These are phyloP conservation scores for Trichoderma koningii DNA, from an alignment of 2,329 filamentous ascomycete genomes.

Conservation along the genomic window DNA sequence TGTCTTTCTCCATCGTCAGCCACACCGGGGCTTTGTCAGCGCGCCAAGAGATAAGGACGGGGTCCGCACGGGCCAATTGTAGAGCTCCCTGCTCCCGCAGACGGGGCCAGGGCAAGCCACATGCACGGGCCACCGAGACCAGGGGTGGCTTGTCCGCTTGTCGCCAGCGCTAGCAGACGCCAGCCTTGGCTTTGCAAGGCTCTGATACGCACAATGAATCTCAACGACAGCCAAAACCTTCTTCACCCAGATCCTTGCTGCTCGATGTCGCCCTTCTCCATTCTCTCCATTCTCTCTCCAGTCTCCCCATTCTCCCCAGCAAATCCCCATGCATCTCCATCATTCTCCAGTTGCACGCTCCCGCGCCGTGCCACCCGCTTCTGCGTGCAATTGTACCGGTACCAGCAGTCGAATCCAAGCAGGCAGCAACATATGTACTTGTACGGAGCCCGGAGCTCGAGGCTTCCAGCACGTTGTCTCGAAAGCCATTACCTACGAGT, in stretches of 20 bases:
- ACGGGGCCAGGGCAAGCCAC: slow-evolving; percentile 19
- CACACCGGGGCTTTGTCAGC: slow-evolving; percentile 25
- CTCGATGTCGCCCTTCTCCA: slow-evolving; percentile 10
- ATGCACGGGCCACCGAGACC: slow-evolving; percentile 14
- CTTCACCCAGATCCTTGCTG: slow-evolving; percentile 12
- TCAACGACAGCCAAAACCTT: slow-evolving; percentile 21
- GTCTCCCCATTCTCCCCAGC: too few species aligned
- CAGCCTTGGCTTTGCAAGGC: not conserved
- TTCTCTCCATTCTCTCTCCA: not conserved
- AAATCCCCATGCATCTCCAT: too few species aligned
- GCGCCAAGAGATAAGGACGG: slow-evolving; percentile 26
- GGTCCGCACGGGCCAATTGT: slow-evolving; percentile 19
- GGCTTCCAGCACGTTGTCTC: not conserved
- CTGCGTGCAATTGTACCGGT: not conserved
- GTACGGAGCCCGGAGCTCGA: too few species aligned
- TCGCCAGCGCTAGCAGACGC: slow-evolving; percentile 13
- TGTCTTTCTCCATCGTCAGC: slow-evolving; percentile 18
- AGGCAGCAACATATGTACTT: too few species aligned
- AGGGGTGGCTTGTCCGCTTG: slow-evolving; percentile 19
- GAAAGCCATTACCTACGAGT: not conserved
- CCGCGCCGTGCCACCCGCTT: slow-evolving; percentile 15
- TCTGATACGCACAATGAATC: not conserved
- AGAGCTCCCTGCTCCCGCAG: not conserved
- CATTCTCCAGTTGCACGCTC: not conserved
- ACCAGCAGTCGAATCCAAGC: not conserved